Evolutionary conservation across 139 green algal species (phyloP), one percentile per base, ranked within the genome.

Genomic region (Chloropicon primus): DNA sequence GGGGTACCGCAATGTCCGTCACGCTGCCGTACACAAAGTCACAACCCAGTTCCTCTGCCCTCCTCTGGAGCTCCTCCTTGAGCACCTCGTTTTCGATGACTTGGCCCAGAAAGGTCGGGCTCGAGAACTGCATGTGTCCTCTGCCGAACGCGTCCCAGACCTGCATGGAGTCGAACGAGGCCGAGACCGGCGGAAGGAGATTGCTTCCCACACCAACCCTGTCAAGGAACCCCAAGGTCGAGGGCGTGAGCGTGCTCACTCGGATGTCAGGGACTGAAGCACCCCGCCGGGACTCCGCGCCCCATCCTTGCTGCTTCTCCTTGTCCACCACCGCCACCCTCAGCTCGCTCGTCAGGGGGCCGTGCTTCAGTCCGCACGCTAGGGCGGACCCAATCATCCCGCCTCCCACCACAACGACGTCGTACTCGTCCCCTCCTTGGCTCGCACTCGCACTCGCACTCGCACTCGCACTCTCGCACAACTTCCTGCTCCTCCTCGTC

Each of bases 1-100:
- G 5, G 10, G 41, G 41, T 17, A 17, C 41, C 41, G 17, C 5
- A 17, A 62, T 17, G 10, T 62, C 41, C 41, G 5, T 62, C 41
- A 62, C 41, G 10, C 41, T 17, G 5, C 41, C 41, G 10, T 5
- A 62, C 10, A 17, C 41, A 17, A n/a, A 62, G 10, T 62, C 41
- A 17, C 41, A 62, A 5, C 41, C 41, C 10, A 62, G 41, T 17
- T 62, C 41, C 41, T 62, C 10, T 17, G 41, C 41, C 41, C 41
- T 62, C 17, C 41, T 5, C 41, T 28, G 75, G 27, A 80, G 22
- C 2, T 17, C 76, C 2, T 2, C n/a, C 24, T 75, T 54, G 25
- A 80, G 17, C 22, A 53, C 53, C 23, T 29, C 53, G 53, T 80
- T 80, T 53, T 80, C 76, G 22, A 80, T 2, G 22, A 80, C 76